Evolutionary conservation across 2,329 filamentous ascomycete genomes (phyloP), one percentile per base, ranked within the genome.

Genomic region (Scedosporium dehoogii): DNA sequence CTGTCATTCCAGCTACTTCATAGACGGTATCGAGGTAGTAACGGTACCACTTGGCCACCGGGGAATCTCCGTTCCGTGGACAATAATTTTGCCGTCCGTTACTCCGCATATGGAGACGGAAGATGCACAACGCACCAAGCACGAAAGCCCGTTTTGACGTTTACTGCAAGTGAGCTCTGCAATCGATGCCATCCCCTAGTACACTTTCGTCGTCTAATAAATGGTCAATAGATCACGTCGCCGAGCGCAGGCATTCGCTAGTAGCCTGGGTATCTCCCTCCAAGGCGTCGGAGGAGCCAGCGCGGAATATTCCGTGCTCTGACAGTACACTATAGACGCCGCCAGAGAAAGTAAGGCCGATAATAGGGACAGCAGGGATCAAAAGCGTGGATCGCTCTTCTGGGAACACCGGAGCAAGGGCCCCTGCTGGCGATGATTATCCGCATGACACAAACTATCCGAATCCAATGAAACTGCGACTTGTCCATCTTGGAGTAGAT

Each of bases 41-140:
- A 53, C 48, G 48, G 51, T 55, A 55, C 51, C 6, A 58, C 27
- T 58, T 41, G 33, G 25, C 12, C 59, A 53, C 25, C 59, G 59
- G 59, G 59, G 27, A 61, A 61, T 61, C 48, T 55, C 59, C 46
- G 48, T 56, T 61, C 59, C 59, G 59, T 61, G 27, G 41, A 56
- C 25, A 38, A 61, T 61, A 61, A 61, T 61, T 61, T 61, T 23
- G 21, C 59, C 59, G 58, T 18, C 46, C 46, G 41, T 59, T 44
- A 42, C 33, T 46, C 58, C 18, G 42, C 58, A 46, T 16, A 46
- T 23, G 41, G 58, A 21, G 58, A 59, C 23, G 41, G 51, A 33
- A 59, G 27, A 59, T 59, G 57, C 4, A 21, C 16, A 42, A 59
- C 33, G 57, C 51, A 55, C 51, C 51, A 55, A 55, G 51, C 51